These are phyloP conservation scores for Boletus sp. DNA, from an alignment of 1,284 basidiomycete species.

Conservation along the genomic window DNA sequence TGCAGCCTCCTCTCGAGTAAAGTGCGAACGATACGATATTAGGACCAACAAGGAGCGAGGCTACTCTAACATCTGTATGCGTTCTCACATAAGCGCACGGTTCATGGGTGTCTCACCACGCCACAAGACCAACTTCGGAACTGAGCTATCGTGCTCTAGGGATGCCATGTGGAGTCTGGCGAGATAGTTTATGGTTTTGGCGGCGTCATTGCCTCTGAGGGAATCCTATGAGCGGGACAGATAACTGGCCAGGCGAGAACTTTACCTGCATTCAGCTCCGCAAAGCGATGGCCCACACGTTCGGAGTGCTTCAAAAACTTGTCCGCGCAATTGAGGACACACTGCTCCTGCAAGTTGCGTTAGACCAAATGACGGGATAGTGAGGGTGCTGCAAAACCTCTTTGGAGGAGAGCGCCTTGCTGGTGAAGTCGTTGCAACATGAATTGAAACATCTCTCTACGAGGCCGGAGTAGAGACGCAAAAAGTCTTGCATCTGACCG, in stretches of 20 bases:
- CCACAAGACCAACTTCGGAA: conserved; percentile 8
- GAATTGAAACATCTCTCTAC: conserved; percentile 95
- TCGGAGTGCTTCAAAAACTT: conserved; percentile 99
- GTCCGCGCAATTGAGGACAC: conserved; percentile 75
- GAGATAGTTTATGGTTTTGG: conserved; percentile 28
- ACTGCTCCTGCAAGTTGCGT: conserved; percentile 53
- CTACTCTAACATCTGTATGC: conserved; percentile 20
- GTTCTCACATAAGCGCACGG: conserved; percentile 16
- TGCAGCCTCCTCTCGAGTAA: neutral
- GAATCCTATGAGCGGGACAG: neutral
- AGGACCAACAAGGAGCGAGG: conserved; percentile 4
- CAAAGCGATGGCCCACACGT: conserved; percentile 88
- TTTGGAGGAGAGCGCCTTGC: conserved; percentile 88
- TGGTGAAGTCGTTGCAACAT: conserved; percentile 96
- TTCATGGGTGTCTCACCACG: conserved; percentile 15
- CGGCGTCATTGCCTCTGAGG: conserved; percentile 32
- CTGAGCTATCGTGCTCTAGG: neutral
- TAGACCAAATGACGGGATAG: conserved; percentile 5
- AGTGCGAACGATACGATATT: conserved; percentile 18
- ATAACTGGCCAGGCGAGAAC: conserved; percentile 24
- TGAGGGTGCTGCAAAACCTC: conserved; percentile 58
- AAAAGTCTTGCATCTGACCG: conserved; percentile 93
- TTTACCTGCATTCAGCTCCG: conserved; percentile 85
- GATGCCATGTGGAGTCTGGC: neutral
- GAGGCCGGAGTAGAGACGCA: conserved; percentile 92